Evolutionary conservation across 2,329 filamentous ascomycete species (phyloP).

Genomic region (Alternaria gansuensis): DNA sequence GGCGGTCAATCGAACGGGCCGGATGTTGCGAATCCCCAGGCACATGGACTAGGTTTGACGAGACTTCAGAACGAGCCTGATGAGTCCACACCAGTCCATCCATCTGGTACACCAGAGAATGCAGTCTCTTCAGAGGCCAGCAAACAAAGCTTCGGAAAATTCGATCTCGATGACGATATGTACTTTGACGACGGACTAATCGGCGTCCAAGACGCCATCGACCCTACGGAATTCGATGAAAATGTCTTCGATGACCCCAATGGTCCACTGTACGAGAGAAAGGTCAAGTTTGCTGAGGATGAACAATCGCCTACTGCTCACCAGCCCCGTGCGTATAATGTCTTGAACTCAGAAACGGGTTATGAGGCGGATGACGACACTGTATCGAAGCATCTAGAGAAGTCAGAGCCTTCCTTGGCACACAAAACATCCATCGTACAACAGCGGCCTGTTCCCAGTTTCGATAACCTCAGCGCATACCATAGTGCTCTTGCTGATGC

Average conservation of each 20-base stretch:
- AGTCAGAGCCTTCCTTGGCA: conserved; percentile 60
- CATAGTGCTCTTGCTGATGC: conserved; percentile 86
- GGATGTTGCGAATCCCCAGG: background rate
- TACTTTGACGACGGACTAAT: conserved; percentile 74
- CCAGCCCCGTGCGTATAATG: conserved; percentile 28
- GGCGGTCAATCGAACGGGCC: background rate
- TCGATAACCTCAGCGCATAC: conserved; percentile 72
- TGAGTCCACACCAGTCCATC: conserved; percentile 20
- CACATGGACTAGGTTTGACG: conserved; percentile 31
- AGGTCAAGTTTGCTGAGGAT: conserved; percentile 34
- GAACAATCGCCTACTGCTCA: conserved; percentile 29
- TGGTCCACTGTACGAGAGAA: conserved; percentile 61
- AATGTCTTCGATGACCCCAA: conserved; percentile 71
- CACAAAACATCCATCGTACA: conserved; percentile 56
- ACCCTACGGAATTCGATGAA: conserved; percentile 72
- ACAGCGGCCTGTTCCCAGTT: conserved; percentile 44
- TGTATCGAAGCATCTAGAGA: conserved; percentile 37
- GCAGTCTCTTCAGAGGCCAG: conserved; percentile 16
- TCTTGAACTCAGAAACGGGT: conserved; percentile 35
- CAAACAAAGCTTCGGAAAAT: conserved; percentile 16
- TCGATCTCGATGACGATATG: conserved; percentile 62
- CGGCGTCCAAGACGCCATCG: conserved; percentile 60
- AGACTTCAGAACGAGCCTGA: conserved; percentile 22
- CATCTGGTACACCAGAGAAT: conserved; percentile 21
- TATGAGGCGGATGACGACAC: conserved; percentile 49